phyloP scores from a whole-genome alignment of 2,329 filamentous ascomycete genomes.

The Grosmannia serpens region DNA sequence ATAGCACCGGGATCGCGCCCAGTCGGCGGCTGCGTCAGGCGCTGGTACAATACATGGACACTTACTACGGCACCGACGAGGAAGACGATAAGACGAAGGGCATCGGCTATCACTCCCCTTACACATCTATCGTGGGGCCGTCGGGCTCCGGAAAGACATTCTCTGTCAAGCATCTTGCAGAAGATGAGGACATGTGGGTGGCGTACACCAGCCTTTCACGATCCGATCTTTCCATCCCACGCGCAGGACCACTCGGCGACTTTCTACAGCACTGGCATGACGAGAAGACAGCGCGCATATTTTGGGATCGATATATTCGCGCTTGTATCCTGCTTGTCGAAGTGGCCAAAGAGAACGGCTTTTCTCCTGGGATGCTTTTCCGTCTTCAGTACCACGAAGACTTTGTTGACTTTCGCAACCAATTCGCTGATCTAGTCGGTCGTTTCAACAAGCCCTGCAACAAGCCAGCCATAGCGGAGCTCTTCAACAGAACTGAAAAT shows the following conservation, averaged over 20 bases:
- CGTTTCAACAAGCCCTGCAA: neutral
- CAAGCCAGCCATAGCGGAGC: neutral
- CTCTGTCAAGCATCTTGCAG: conserved; percentile 2
- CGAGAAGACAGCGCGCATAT: neutral
- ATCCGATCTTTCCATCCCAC: neutral
- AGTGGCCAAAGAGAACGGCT: neutral
- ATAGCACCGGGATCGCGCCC: neutral
- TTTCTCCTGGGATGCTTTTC: neutral
- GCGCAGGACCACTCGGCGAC: neutral
- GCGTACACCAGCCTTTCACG: neutral
- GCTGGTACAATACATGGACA: neutral
- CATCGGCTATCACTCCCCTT: neutral
- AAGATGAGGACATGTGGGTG: conserved; percentile 1
- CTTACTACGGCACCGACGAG: neutral
- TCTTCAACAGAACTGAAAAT: neutral
- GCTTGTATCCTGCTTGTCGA: neutral
- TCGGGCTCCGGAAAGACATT: conserved; percentile 1
- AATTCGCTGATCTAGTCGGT: neutral
- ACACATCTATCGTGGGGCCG: neutral
- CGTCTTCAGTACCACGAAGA: neutral
- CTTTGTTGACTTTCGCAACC: neutral
- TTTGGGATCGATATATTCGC: neutral
- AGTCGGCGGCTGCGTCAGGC: neutral
- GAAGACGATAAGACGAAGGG: too few relatives aligned
- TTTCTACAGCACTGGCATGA: neutral